Evolutionary conservation across 306 rosid genomes (phyloP).

Genomic region (Begonia masoniana): DNA sequence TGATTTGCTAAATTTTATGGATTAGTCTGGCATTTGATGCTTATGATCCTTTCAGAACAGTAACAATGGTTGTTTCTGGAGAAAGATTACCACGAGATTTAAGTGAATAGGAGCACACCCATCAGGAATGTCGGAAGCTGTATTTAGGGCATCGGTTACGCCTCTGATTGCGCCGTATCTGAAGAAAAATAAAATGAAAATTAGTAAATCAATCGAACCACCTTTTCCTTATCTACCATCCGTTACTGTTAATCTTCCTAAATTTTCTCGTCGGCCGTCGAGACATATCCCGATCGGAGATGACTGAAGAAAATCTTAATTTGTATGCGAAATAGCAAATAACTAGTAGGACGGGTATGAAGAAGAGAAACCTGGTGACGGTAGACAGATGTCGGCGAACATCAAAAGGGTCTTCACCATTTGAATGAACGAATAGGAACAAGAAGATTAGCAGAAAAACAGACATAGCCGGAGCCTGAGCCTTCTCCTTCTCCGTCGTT

Average conservation of each 20-base stretch:
- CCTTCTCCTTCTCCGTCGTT: neutral
- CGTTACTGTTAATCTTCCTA: too few species aligned
- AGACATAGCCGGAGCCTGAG: constrained; percentile 2
- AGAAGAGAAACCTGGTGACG: constrained; percentile 43
- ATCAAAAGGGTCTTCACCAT: constrained; percentile 39
- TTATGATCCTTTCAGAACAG: too few species aligned
- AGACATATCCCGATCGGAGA: too few species aligned
- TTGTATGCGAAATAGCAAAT: too few species aligned
- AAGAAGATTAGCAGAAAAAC: constrained; percentile 14
- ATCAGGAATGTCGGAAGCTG: constrained; percentile 41
- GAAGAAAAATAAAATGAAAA: constrained; percentile 3
- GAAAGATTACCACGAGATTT: constrained; percentile 70
- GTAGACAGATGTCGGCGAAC: constrained; percentile 69
- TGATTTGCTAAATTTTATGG: too few species aligned
- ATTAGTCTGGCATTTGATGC: too few species aligned
- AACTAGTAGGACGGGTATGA: too few species aligned
- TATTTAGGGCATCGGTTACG: constrained; percentile 20
- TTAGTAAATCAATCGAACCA: too few species aligned
- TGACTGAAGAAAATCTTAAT: too few species aligned
- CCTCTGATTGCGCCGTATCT: constrained; percentile 62
- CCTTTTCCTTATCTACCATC: too few species aligned
- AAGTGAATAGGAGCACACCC: constrained; percentile 75
- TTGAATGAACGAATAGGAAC: constrained; percentile 11
- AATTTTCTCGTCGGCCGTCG: too few species aligned
- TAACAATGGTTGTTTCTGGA: too few species aligned